These are phyloP conservation scores for Xylaria digitata DNA, from an alignment of 2,329 filamentous ascomycete species.

Conservation along the genomic window DNA sequence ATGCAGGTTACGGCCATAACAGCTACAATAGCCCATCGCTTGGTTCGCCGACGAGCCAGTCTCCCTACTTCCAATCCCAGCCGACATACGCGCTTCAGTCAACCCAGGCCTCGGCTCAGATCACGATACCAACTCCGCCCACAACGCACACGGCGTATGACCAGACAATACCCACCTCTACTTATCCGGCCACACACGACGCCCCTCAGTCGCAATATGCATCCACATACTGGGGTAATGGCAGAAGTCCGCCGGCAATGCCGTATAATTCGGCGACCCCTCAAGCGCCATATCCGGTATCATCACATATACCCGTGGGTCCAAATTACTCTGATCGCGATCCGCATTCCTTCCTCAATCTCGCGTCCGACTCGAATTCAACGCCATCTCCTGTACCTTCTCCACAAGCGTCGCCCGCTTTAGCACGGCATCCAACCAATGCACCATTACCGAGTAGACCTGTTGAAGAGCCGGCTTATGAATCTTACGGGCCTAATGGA, in stretches of 20 bases:
- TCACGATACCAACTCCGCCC: conserved; percentile 48
- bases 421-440: conserved; percentile 69
- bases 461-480: conserved; percentile 58
- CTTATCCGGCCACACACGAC: conserved; percentile 48
- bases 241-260: conserved; percentile 53
- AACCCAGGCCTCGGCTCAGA: conserved; percentile 46
- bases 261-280: conserved; percentile 53
- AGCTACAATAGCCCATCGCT: conserved; percentile 54
- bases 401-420: conserved; percentile 58
- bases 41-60: conserved; percentile 46
- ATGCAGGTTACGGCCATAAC: conserved; percentile 60
- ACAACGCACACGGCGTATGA: conserved; percentile 55
- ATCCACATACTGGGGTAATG: conserved; percentile 54
- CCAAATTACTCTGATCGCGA: conserved; percentile 63
- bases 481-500: conserved; percentile 56
- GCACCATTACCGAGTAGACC: conserved; percentile 68
- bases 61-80: conserved; percentile 49
- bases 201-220: conserved; percentile 50
- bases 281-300: conserved; percentile 63
- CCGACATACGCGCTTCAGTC: conserved; percentile 43
- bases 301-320: conserved; percentile 65
- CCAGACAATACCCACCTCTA: conserved; percentile 54
- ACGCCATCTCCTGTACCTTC: conserved; percentile 61
- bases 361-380: conserved; percentile 62
- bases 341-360: conserved; percentile 58